Evolutionary conservation across 768 basidiomycete species (phyloP).

Genomic region (Phanerochaete sordida): DNA sequence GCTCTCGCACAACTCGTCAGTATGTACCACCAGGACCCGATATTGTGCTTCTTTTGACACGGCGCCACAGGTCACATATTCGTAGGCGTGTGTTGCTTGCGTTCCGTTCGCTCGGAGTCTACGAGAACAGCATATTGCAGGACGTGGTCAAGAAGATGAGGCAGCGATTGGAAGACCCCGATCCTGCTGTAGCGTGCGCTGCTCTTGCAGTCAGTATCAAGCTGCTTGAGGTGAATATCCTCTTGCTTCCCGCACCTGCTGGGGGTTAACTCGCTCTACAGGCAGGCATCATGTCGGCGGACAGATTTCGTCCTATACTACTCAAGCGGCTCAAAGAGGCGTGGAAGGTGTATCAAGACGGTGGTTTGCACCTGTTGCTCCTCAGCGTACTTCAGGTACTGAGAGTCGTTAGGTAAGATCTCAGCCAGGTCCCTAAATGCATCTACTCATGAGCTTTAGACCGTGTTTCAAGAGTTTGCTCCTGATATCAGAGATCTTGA

Average conservation of each 20-base stretch:
- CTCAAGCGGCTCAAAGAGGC: constrained; percentile 9
- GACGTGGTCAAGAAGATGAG: constrained; percentile 36
- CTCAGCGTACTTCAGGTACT: constrained; percentile 15
- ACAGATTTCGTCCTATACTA: constrained; percentile 14
- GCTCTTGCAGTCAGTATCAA: constrained; percentile 34
- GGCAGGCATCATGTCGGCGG: constrained; percentile 14
- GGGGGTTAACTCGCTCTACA: neutral
- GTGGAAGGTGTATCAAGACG: constrained; percentile 15
- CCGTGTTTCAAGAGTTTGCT: constrained; percentile 12
- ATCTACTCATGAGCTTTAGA: constrained; percentile 3
- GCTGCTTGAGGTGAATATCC: constrained; percentile 27
- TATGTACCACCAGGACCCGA: constrained; percentile 28
- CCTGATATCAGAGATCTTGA: constrained; percentile 14
- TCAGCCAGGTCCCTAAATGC: neutral
- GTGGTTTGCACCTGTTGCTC: constrained; percentile 8
- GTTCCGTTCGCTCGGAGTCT: constrained; percentile 46
- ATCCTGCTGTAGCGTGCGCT: constrained; percentile 41
- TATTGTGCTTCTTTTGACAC: neutral
- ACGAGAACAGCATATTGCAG: constrained; percentile 44
- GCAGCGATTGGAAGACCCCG: constrained; percentile 41
- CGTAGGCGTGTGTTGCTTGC: constrained; percentile 62
- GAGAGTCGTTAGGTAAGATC: constrained; percentile 9
- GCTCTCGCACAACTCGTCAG: constrained; percentile 75
- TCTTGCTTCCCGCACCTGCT: neutral
- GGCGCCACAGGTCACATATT: constrained; percentile 45